A percentile compares a stretch with the other conserved stretches of the same genome.
These are phyloP conservation scores for Aspergillus ochraceus DNA, from an alignment of 2,329 filamentous ascomycete genomes.

Conservation along the genomic window DNA sequence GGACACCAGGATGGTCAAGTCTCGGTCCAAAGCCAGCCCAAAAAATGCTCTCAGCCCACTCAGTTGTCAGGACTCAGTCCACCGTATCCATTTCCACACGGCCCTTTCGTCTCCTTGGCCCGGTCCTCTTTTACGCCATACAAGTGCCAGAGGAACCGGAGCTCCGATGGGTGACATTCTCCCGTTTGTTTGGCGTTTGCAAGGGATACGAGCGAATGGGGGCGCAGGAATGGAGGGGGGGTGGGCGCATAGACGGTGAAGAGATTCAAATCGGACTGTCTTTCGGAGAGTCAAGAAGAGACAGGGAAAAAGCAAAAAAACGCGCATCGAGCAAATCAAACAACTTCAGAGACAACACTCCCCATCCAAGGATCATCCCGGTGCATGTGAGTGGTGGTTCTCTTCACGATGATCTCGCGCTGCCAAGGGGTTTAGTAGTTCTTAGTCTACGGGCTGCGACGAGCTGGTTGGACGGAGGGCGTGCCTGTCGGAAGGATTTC, in stretches of 20 bases:
- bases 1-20: no score
- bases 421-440: not conserved
- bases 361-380: not conserved
- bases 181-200: not conserved
- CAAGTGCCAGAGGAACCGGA: not conserved
- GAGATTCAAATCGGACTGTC: no score
- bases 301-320: not conserved
- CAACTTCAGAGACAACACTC: not conserved
- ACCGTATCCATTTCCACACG: not conserved
- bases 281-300: no score
- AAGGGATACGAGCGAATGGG: not conserved
- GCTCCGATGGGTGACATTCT: not conserved
- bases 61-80: no score
- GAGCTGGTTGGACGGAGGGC: not conserved
- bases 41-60: not conserved
- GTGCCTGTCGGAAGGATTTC: not conserved
- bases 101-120: not conserved
- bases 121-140: not conserved
- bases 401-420: not conserved
- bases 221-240: not conserved
- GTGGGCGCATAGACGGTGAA: not conserved
- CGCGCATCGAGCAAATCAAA: not conserved
- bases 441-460: not conserved
- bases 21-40: no score
- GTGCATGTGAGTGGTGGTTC: not conserved